Base-by-base conservation (phyloP, 129 eudicot genomes). In the Oenanthe sinensis region DNA sequence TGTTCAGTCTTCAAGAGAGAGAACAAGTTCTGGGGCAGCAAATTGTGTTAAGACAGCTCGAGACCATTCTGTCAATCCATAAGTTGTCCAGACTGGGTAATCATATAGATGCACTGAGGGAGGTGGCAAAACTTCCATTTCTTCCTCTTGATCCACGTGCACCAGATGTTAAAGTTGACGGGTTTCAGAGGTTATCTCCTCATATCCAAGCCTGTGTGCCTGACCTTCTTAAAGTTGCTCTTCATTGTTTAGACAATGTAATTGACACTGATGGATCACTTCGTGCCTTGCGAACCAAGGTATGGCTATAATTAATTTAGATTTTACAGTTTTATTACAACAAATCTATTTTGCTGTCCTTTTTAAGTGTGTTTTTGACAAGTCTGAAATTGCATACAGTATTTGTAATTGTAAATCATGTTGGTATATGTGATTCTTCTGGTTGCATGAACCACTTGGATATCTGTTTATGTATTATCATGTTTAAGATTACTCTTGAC, bases 171-270 rank as follows among this genome's bases (percentile, higher is more conserved):
- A 75, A 92, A 52, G 40, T 84, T 47, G 96, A 95, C 55, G 74
- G 81, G 69, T 88, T 88, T 82, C 86, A 95, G 52, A 88, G 78
- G 78, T 80, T 89, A 60, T 95, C 97, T 24, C 90, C 96, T 42
- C 85, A 95, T 78, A 94, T 95, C 39, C 97, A 95, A 85, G 93
- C 97, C 75, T 95, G 98, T 88, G 94, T 91, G 67, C 98, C 98
- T 0, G 96, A 92, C 79, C 96, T 95, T 82, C 92, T 95, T 54
- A 91, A 88, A 83, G 97, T 90, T 67, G 92, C 98, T 79, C 96
- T 95, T 85, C 85, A 84, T 71, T 88, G 92, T 81, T 83, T 95
- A 86, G 98, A 95, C 84, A 91, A 85, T 77, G 91, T 90, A 74
- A 73, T 88, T 17, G 98, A 95, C 79, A 85, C 94, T 8, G 98